A percentile compares a stretch with the other conserved stretches of the same genome.
Evolutionary conservation across 495 filamentous ascomycete species (phyloP).

Genomic region (Penicillium diatomitis): DNA sequence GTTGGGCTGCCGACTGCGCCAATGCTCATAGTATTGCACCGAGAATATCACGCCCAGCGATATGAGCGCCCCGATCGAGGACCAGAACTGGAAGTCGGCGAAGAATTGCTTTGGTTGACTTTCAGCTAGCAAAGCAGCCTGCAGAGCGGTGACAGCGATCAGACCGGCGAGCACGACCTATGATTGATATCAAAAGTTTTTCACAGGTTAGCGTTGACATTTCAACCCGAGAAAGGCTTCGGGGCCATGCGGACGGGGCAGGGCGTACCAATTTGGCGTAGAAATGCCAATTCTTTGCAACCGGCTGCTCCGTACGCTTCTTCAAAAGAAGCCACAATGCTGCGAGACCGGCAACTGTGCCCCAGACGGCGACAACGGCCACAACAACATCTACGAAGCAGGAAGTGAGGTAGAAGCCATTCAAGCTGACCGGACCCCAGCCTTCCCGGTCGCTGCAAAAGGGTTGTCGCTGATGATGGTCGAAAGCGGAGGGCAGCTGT

Average conservation of each 20-base stretch:
- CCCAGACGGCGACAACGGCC: conserved; percentile 62
- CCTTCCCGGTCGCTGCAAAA: conserved; percentile 84
- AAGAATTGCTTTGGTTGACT: conserved; percentile 60
- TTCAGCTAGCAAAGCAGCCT: conserved; percentile 70
- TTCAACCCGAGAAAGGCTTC: background rate
- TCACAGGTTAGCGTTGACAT: no score
- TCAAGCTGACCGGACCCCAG: conserved; percentile 85
- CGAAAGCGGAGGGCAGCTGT: conserved; percentile 19
- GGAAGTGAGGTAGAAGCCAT: conserved; percentile 85
- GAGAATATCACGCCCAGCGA: conserved; percentile 71
- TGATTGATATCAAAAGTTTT: background rate
- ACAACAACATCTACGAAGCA: conserved; percentile 91
- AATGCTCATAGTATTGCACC: conserved; percentile 92
- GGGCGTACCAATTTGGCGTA: conserved; percentile 74
- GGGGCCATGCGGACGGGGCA: conserved; percentile 2
- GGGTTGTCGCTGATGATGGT: conserved; percentile 42
- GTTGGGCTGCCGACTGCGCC: conserved; percentile 78
- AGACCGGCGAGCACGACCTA: conserved; percentile 65
- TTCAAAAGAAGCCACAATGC: conserved; percentile 71
- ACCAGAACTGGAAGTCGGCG: conserved; percentile 86
- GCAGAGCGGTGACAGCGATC: conserved; percentile 55
- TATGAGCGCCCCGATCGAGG: conserved; percentile 63
- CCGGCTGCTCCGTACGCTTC: conserved; percentile 49
- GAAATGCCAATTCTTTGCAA: conserved; percentile 90
- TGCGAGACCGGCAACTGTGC: conserved; percentile 63